Percentiles rank a stretch among this genome's conserved stretches.
Evolutionary conservation across 2,329 filamentous ascomycete species (phyloP).

Genomic region (Paraconiothyrium brasiliense): DNA sequence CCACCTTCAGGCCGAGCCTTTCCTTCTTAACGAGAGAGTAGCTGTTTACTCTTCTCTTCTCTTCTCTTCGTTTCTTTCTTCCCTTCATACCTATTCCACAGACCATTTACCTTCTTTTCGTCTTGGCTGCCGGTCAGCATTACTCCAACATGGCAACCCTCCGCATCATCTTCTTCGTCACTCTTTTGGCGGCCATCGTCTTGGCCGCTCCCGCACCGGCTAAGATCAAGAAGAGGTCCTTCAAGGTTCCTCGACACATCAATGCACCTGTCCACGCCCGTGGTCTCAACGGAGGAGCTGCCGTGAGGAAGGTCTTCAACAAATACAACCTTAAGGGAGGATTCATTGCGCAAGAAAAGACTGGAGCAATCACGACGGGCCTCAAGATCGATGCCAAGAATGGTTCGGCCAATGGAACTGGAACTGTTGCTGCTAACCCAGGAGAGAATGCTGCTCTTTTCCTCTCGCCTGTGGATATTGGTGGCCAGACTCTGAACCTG

Average conservation of each 20-base stretch:
- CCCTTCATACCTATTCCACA: slow-evolving; percentile 28
- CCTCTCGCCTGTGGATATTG: slow-evolving; percentile 73
- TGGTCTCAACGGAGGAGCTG: slow-evolving; percentile 64
- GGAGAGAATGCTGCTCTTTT: slow-evolving; percentile 74
- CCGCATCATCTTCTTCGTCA: slow-evolving; percentile 54
- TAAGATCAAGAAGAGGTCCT: slow-evolving; percentile 63
- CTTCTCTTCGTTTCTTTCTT: slow-evolving; percentile 26
- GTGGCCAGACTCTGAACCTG: slow-evolving; percentile 73
- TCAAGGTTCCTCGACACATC: slow-evolving; percentile 67
- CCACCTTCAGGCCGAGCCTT: slow-evolving; percentile 44
- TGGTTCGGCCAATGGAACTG: slow-evolving; percentile 52
- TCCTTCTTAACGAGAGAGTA: slow-evolving; percentile 30
- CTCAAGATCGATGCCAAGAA: slow-evolving; percentile 36
- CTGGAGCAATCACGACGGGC: slow-evolving; percentile 17
- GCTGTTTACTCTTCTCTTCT: slow-evolving; percentile 27
- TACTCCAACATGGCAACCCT: slow-evolving; percentile 48
- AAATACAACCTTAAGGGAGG: slow-evolving; percentile 67
- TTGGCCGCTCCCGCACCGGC: slow-evolving; percentile 56
- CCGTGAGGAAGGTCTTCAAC: slow-evolving; percentile 71
- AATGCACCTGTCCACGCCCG: slow-evolving; percentile 62
- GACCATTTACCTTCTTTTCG: slow-evolving; percentile 35
- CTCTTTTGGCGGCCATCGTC: slow-evolving; percentile 59
- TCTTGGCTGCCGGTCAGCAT: slow-evolving; percentile 52
- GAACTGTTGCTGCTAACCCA: slow-evolving; percentile 71
- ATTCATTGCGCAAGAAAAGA: slow-evolving; percentile 51